Evolutionary conservation across 306 rosid species (phyloP), one percentile per base, ranked within the genome.

Genomic region (Gleditsia sinensis): DNA sequence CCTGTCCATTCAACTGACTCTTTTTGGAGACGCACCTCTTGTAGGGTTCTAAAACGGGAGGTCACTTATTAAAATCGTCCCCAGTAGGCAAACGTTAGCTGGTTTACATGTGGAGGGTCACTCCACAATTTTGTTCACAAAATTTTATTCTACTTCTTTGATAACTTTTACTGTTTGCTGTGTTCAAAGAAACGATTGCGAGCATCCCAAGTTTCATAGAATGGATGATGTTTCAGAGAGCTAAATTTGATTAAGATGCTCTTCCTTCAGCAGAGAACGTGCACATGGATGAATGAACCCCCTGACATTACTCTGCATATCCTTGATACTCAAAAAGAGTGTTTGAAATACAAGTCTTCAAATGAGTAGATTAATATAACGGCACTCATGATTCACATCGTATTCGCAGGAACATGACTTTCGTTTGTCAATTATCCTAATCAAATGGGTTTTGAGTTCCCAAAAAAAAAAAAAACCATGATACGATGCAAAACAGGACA

Each of bases 101-200:
- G 91, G 70, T 87, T 78, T 57, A 82, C 85, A 87, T 81, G 91
- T 84, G 91, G 74, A 58, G 65, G 73, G 45, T 69, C 59, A 42
- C 49, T 53, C 27, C 75, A 45, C 43, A 49, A 36, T 3, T 62
- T 50, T 48, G 34, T 27, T 61, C 53, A 63, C 77, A 23, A 21
- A 33, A 17, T 50, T 34, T 20, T 16, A 9, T 78, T 46, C 49
- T 43, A 5, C 42, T 61, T 37, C 32, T 64, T 54, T 79, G 17
- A 45, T 48, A 13, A 14, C 68, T 39, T 21, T 19, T 64, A 48
- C 14, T 64, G 28, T 61, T 80, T 64, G 36, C 37, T 72, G 34
- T 56, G 70, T 55, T 71, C 71, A 81, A 76, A 64, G 75, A 62
- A 63, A 71, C 71, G 36, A 21, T 75, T 54, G 33, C 27, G 32